Percentiles rank a stretch among this genome's conserved stretches.
Evolutionary conservation across 805 yeast species (phyloP).

Genomic region (Candida insectorum): DNA sequence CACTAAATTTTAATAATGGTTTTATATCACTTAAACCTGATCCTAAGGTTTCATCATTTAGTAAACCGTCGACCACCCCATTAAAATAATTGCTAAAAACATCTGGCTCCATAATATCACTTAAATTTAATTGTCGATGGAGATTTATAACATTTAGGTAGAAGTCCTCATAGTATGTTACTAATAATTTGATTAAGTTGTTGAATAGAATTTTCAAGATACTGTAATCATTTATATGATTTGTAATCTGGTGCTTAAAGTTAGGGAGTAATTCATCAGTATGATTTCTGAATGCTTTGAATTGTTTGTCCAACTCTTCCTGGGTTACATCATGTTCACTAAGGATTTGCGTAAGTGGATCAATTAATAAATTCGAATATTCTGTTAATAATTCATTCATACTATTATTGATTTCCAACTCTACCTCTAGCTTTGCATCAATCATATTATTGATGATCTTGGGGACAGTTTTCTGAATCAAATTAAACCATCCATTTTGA

Average conservation of each 20-base stretch:
- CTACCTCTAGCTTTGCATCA: constrained; percentile 72
- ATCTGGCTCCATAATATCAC: constrained; percentile 34
- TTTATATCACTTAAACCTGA: constrained; percentile 11
- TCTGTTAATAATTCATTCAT: constrained; percentile 67
- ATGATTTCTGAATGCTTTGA: constrained; percentile 40
- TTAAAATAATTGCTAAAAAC: constrained; percentile 11
- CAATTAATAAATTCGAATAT: constrained; percentile 41
- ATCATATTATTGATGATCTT: constrained; percentile 76
- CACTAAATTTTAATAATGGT: constrained; percentile 12
- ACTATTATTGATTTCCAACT: constrained; percentile 64
- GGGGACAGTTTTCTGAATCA: constrained; percentile 71
- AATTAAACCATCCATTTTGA: constrained; percentile 35
- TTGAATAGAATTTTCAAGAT: constrained; percentile 30
- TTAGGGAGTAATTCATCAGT: constrained; percentile 56
- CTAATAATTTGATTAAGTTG: constrained; percentile 43
- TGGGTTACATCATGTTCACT: neutral
- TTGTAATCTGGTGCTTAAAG: constrained; percentile 46
- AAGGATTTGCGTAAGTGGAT: constrained; percentile 24
- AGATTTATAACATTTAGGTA: constrained; percentile 20
- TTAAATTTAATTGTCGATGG: constrained; percentile 14
- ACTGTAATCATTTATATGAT: constrained; percentile 55
- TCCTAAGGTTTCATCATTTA: constrained; percentile 10
- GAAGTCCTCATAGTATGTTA: constrained; percentile 21
- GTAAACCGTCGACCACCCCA: constrained; percentile 12
- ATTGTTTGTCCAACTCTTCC: constrained; percentile 1